These are phyloP conservation scores for Debaryomyces sp. DNA, from an alignment of 1,139 yeast species.

Conservation along the genomic window DNA sequence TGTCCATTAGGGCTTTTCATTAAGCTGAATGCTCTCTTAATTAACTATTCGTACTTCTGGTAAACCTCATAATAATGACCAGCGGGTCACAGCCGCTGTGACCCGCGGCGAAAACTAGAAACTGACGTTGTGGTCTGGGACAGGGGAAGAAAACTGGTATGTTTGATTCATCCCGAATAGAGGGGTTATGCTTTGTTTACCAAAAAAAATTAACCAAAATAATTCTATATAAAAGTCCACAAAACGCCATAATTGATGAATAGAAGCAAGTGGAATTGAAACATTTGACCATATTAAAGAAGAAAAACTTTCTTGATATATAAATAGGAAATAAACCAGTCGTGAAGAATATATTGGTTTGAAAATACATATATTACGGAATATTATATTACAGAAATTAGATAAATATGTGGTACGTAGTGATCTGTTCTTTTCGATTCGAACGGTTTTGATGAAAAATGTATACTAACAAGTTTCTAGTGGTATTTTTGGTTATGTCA, in stretches of 20 bases:
- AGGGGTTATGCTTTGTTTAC: slow-evolving; percentile 8
- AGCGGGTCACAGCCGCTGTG: not conserved
- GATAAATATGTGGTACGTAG: slow-evolving; percentile 11
- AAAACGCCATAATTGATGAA: slow-evolving; percentile 7
- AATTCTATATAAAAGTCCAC: slow-evolving; percentile 9
- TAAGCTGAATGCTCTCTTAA: not conserved
- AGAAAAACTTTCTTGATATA: slow-evolving; percentile 2
- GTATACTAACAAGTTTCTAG: slow-evolving; percentile 39
- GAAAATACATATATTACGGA: not conserved
- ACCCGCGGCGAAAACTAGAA: not conserved
- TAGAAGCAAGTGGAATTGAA: not conserved
- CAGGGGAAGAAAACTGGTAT: slow-evolving; percentile 2
- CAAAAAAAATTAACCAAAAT: slow-evolving; percentile 4
- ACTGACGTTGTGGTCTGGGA: not conserved
- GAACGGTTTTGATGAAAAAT: not conserved
- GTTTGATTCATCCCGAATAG: slow-evolving; percentile 2
- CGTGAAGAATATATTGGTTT: not conserved
- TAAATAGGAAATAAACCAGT: not conserved
- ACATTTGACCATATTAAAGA: slow-evolving; percentile 2
- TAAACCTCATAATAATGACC: not conserved
- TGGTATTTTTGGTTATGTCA: slow-evolving; percentile 98
- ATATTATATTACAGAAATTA: not conserved
- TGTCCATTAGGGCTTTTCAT: not conserved
- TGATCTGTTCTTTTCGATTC: not conserved
- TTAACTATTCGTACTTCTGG: not conserved